Conservation (phyloP, 805 yeast genomes). For the Wickerhamiella lipophila region DNA sequence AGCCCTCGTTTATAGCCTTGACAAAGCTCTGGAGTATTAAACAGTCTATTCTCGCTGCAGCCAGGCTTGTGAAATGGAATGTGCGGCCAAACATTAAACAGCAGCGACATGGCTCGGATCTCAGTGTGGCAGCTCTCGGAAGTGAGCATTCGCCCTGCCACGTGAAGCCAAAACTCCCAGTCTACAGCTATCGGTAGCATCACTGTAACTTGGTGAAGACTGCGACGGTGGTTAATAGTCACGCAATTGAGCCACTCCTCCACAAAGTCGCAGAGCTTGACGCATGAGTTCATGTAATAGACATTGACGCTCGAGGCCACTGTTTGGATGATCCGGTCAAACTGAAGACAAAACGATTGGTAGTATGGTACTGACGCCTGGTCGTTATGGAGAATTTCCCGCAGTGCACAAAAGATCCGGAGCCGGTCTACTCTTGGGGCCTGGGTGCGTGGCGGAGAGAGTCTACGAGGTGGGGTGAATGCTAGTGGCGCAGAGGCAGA, state of each 20-base stretch:
- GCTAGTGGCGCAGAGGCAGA: background rate
- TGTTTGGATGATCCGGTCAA: conserved; percentile 30
- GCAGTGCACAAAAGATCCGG: conserved; percentile 25
- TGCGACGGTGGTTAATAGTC: conserved; percentile 23
- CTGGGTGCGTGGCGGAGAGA: background rate
- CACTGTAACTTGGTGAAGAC: conserved; percentile 21
- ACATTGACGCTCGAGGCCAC: conserved; percentile 26
- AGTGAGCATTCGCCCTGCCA: conserved; percentile 43
- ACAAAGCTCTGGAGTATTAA: background rate
- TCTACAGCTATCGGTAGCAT: conserved; percentile 32
- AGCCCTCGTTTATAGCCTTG: conserved; percentile 3
- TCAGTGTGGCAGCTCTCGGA: conserved; percentile 52
- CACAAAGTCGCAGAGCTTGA: conserved; percentile 30
- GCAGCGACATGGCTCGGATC: conserved; percentile 47
- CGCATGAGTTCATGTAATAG: conserved; percentile 30
- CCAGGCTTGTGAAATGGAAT: conserved; percentile 26
- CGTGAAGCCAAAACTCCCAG: conserved; percentile 70
- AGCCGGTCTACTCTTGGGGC: conserved; percentile 26
- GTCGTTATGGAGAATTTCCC: conserved; percentile 31
- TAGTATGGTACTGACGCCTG: conserved; percentile 25
- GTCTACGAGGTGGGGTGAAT: conserved; percentile 3
- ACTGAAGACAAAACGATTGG: conserved; percentile 25
- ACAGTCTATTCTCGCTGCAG: background rate
- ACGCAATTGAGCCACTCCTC: conserved; percentile 31
- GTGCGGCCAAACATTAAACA: conserved; percentile 64